Evolutionary conservation across 768 basidiomycete genomes (phyloP), one percentile per base, ranked within the genome.

Genomic region (Termitomyces sp.): DNA sequence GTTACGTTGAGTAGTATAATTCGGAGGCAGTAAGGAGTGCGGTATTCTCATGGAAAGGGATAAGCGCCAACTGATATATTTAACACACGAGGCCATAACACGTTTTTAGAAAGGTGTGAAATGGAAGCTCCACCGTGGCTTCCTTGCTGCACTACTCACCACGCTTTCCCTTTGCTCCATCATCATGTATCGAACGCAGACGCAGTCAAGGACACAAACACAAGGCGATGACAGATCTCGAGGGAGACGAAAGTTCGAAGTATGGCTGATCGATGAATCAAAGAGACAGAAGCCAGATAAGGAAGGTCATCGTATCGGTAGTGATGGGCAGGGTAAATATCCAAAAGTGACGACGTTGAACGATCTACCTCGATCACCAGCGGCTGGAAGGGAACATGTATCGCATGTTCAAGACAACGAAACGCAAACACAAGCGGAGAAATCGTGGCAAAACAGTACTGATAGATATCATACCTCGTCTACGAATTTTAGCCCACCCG

Each of bases 51-150:
- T 56, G 27, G 18, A 16, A 24, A 18, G 5, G n/a, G 51, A 51
- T 58, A 58, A 43, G 44, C 57, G 57, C 57, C 43, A 34, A 58
- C 41, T 58, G 57, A 58, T 58, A 46, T 46, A 46, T 24, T 18
- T 20, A 24, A 22, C 12, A 24, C 51, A 58, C 51, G 57, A 58
- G 57, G 57, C 41, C 16, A 5, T 31, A 47, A 39, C 57, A 58
- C 57, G 57, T 58, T 57, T 24, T 24, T 13, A 18, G 34, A 49
- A 53, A 53, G 57, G 52, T 58, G 51, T 58, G 57, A 52, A 57
- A 52, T 31, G 26, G 51, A 57, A 57, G 48, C 37, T 42, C 24
- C 31, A 44, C 22, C 10, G 31, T 31, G 53, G 14, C 20, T 24
- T 31, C 27, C 29, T 39, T 43, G 20, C 14, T 31, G 27, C 22